Evolutionary conservation across 352 stramenopile genomes (phyloP), one percentile per base, ranked within the genome.

Genomic region (Pythium utonaiense): DNA sequence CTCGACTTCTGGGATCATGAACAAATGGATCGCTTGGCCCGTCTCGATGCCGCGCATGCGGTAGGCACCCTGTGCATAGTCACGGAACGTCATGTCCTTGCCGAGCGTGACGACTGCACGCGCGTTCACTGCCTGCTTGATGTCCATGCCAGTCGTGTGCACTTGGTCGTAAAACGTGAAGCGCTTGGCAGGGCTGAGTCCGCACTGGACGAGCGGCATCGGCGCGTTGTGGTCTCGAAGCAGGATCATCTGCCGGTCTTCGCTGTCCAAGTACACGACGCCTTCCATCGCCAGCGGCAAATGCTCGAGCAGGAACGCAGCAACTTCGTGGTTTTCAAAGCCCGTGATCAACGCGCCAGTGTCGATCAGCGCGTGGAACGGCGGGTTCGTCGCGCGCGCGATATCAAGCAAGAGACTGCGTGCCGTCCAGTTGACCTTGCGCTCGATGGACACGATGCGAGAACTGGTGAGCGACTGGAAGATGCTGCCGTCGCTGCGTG

Each of bases 401-500:
- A 96, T 93, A 64, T 96, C 87, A 22, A 89, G 60, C 24, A 95
- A 30, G 13, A 96, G 75, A 50, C 73, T 92, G 28, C 68, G 76
- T 6, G 87, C 85, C 0, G 70, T 82, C 87, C 87, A 96, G 49
- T 93, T 83, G 8, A 93, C 56, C 57, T 96, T 96, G 10, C 82
- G 76, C 53, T 94, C 83, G 16, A 95, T 77, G 5, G 83, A 89
- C 42, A 93, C 86, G 21, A 99, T 98, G 21, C 80, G 78, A 31
- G 92, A 74, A 62, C 95, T 97, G 7, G 96, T 99, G 30, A 99
- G 77, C 31, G 95, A 96, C 64, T 98, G 76, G 66, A 99, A 96
- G 75, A 99, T 99, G 60, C 97, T 98, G 42, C 97, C 98, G 68
- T 99, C 98, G 51, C 97, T 98, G 41, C 96, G 94, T 45, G 97